phyloP scores from a whole-genome alignment of 2,329 filamentous ascomycete species.

The Colletotrichum orchidophilum region DNA sequence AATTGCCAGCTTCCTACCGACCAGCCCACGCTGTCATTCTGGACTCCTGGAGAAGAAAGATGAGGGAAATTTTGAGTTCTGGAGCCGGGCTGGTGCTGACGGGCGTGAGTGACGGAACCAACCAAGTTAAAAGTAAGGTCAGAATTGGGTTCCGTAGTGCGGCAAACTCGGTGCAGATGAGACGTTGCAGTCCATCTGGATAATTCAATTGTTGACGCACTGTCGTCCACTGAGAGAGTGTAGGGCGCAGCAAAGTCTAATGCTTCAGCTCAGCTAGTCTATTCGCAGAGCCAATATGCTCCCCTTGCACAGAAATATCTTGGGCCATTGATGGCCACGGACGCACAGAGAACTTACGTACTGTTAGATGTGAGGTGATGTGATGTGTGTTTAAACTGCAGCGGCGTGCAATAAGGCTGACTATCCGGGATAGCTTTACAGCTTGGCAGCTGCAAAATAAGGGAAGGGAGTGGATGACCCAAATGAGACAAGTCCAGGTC shows the following conservation, averaged over 20 bases:
- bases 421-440: background rate
- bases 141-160: background rate
- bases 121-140: background rate
- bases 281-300: background rate
- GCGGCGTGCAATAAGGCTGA: constrained; percentile 18
- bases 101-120: background rate
- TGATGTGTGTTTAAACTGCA: background rate
- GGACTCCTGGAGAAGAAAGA: background rate
- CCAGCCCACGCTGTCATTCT: background rate
- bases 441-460: constrained; percentile 11
- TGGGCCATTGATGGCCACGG: background rate
- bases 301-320: too few species aligned
- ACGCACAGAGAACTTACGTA: background rate
- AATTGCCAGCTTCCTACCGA: background rate
- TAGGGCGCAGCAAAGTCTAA: constrained; percentile 10
- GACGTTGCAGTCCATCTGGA: constrained; percentile 20
- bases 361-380: background rate
- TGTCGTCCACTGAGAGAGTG: constrained; percentile 6
- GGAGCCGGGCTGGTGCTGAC: constrained; percentile 21
- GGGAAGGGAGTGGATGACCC: background rate
- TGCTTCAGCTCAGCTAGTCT: background rate
- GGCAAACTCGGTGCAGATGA: background rate
- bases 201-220: constrained; percentile 2
- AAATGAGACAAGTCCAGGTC: background rate
- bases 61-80: constrained; percentile 12